Evolutionary conservation across 495 filamentous ascomycete species (phyloP).

Genomic region (Parathielavia appendiculata): DNA sequence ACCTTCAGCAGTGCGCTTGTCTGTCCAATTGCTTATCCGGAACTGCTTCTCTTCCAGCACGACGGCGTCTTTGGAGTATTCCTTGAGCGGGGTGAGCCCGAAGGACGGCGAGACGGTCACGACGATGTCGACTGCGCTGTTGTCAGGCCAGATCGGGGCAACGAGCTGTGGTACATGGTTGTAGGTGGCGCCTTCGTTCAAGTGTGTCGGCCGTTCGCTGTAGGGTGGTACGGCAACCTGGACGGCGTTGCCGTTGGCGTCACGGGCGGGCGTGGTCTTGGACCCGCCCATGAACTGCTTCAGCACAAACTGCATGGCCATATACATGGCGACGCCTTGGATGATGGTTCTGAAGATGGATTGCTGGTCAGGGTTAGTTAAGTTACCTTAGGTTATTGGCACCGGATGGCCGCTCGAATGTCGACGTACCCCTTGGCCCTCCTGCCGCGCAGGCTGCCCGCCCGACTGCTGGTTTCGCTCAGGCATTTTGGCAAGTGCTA

Average conservation of each 20-base stretch:
- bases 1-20: conserved; percentile 72
- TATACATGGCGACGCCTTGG: conserved; percentile 40
- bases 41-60: conserved; percentile 79
- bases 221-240: conserved; percentile 59
- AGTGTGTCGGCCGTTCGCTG: conserved; percentile 53
- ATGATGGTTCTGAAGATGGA: conserved; percentile 38
- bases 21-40: conserved; percentile 71
- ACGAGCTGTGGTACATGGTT: conserved; percentile 68
- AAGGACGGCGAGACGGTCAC: conserved; percentile 78
- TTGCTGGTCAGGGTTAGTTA: conserved; percentile 23
- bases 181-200: conserved; percentile 59
- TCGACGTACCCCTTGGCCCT: conserved; percentile 38
- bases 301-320: conserved; percentile 44
- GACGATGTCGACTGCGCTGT: conserved; percentile 73
- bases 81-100: conserved; percentile 59
- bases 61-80: conserved; percentile 50
- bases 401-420: too few species aligned
- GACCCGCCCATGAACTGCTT: conserved; percentile 46
- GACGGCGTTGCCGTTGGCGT: conserved; percentile 44
- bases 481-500: conserved; percentile 40
- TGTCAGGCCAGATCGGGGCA: conserved; percentile 79
- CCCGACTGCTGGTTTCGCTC: conserved; percentile 28
- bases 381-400: conserved; percentile 1
- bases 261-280: conserved; percentile 42
- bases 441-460: conserved; percentile 27